A percentile compares a stretch with the other conserved stretches of the same genome.
These are phyloP conservation scores for Fusarium sp. DNA, from an alignment of 2,329 filamentous ascomycete genomes.

Conservation along the genomic window DNA sequence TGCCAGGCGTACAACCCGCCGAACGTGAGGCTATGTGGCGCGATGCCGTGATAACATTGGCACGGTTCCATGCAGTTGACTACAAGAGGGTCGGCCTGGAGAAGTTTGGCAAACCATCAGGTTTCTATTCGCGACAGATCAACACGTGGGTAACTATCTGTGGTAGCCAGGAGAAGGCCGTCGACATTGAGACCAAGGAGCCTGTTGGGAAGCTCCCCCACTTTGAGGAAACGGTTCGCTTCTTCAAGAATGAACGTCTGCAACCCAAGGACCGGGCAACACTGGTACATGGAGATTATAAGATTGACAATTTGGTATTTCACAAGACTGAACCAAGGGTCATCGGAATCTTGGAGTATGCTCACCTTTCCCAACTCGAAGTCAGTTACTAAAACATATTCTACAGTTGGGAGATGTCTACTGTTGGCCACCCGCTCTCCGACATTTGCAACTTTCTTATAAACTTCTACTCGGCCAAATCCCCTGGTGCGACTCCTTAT, in stretches of 20 bases:
- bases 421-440: conserved; percentile 92
- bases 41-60: conserved; percentile 83
- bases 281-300: conserved; percentile 95
- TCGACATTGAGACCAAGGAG: conserved; percentile 79
- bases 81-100: conserved; percentile 73
- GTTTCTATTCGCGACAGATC: conserved; percentile 89
- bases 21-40: conserved; percentile 86
- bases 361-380: conserved; percentile 16
- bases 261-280: conserved; percentile 82
- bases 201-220: conserved; percentile 85
- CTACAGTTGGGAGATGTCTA: conserved; percentile 92
- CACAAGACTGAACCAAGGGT: conserved; percentile 88
- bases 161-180: conserved; percentile 76
- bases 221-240: conserved; percentile 80
- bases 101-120: conserved; percentile 75
- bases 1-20: conserved; percentile 75
- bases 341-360: conserved; percentile 88
- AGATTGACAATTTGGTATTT: conserved; percentile 91
- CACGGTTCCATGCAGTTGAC: conserved; percentile 82
- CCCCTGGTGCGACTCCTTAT: conserved; percentile 33
- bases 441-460: conserved; percentile 82
- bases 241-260: conserved; percentile 74
- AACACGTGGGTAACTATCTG: conserved; percentile 84
- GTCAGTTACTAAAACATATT: neutral
- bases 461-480: conserved; percentile 52